Base-by-base conservation (phyloP, 2,329 filamentous ascomycete genomes). In the Aspergillus sp. region DNA sequence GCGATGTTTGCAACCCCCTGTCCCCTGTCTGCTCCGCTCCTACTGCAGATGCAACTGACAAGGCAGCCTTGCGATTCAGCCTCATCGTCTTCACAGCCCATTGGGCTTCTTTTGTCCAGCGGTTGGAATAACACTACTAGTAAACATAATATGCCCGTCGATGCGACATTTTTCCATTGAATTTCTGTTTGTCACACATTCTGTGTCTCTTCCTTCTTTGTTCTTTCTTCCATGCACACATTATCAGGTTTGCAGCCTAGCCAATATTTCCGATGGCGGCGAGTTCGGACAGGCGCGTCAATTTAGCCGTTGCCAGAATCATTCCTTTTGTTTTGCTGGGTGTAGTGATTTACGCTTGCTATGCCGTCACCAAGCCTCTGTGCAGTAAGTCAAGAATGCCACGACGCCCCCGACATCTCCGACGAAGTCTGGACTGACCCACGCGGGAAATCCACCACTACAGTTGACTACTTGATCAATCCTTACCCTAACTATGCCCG, bases 401-500 rank as follows among this genome's bases (percentile, higher is more conserved):
- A 19, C 19, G 19, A 19, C 19, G 19, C 19, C 19, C 19, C 19
- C 19, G 19, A 19, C 19, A 19, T 19, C 19, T 19, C 19, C 19
- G 19, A 19, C 19, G 19, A 19, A 19, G 1, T 19, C 26, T 39
- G n/a, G 36, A 39, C 36, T 39, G 8, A 39, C 8, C 36, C 36
- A 28, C 27, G 19, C 30, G 30, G 30, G 8, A 8, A 39, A 28
- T 9, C 38, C 44, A 44, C 19, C 19, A 19, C 19, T 19, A 47
- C 59, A 88, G 86, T 91, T 55, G 72, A 85, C 56, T 90, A 88
- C 62, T 77, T 94, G 41, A 72, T 89, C 51, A 65, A 72, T 46
- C 73, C 76, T 42, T n/a, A 12, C 27, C 61, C 68, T 43, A 58
- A 63, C 45, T 63, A 64, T 56, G 54, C 58, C 58, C 55, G 58